phyloP scores from a whole-genome alignment of 73 alveolate species.

The Blepharisma stoltei region DNA sequence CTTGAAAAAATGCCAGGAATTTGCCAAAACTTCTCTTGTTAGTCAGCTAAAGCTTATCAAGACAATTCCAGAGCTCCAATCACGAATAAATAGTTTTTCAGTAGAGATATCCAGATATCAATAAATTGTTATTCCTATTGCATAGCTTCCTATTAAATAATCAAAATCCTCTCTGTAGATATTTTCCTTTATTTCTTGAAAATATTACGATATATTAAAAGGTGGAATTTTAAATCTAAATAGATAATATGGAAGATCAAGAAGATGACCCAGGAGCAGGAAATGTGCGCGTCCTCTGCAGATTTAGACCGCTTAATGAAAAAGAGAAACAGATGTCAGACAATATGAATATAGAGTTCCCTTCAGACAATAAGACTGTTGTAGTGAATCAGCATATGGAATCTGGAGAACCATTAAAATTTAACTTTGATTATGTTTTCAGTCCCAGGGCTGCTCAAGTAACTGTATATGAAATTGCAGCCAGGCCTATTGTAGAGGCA shows the following conservation, averaged over 20 bases:
- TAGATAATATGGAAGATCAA: not conserved
- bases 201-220: too few species aligned
- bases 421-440: constrained; percentile 88
- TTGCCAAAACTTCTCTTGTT: too few species aligned
- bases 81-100: too few species aligned
- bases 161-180: too few species aligned
- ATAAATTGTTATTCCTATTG: too few species aligned
- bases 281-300: constrained; percentile 50
- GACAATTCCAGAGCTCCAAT: too few species aligned
- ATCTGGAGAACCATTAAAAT: constrained; percentile 27
- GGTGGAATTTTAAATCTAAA: too few species aligned
- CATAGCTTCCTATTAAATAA: too few species aligned
- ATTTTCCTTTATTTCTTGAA: too few species aligned
- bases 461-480: constrained; percentile 80
- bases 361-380: constrained; percentile 6
- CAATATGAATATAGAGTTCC: not conserved
- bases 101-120: too few species aligned
- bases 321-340: constrained; percentile 3
- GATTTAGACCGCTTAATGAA: constrained; percentile 67
- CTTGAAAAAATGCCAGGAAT: too few species aligned
- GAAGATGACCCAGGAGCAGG: constrained; percentile 19
- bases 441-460: constrained; percentile 72
- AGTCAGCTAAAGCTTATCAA: too few species aligned
- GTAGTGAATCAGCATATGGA: not conserved
- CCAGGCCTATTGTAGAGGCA: constrained; percentile 85